phyloP scores from a whole-genome alignment of 2,329 filamentous ascomycete genomes.

The Colletotrichum camelliae region DNA sequence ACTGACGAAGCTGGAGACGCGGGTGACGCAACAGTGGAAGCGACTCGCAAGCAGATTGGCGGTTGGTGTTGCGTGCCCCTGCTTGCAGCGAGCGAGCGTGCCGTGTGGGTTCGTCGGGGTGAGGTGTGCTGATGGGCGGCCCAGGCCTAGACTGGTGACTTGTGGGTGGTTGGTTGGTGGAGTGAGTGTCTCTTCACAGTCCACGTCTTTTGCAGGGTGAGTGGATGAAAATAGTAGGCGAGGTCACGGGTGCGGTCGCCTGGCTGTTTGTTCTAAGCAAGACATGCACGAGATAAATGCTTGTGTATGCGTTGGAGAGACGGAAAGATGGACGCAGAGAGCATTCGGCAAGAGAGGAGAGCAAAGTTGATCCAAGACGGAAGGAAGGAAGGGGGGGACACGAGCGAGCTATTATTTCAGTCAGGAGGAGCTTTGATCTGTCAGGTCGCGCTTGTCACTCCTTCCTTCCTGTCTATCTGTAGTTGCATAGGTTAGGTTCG shows the following conservation, averaged over 20 bases:
- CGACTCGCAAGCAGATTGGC: slow-evolving; percentile 8
- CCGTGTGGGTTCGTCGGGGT: neutral
- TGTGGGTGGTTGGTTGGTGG: neutral
- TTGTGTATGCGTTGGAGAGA: neutral
- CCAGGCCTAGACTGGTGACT: neutral
- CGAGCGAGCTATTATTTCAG: neutral
- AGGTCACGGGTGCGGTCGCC: neutral
- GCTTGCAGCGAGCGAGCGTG: neutral
- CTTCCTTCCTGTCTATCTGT: neutral
- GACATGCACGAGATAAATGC: neutral
- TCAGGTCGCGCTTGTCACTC: neutral
- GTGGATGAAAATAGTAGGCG: neutral
- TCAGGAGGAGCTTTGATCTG: neutral
- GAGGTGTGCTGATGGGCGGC: neutral
- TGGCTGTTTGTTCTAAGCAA: neutral
- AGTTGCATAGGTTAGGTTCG: neutral
- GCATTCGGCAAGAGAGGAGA: neutral
- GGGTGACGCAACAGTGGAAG: slow-evolving; percentile 16
- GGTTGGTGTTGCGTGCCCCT: neutral
- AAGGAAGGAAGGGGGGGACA: neutral
- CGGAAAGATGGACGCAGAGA: neutral
- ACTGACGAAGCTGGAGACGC: slow-evolving; percentile 12
- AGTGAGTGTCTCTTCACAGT: too few species aligned
- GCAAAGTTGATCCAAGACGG: neutral
- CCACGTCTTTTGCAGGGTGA: neutral